Base-by-base conservation (phyloP, 345 rosid species). In the Pseudoturritis turrita region DNA sequence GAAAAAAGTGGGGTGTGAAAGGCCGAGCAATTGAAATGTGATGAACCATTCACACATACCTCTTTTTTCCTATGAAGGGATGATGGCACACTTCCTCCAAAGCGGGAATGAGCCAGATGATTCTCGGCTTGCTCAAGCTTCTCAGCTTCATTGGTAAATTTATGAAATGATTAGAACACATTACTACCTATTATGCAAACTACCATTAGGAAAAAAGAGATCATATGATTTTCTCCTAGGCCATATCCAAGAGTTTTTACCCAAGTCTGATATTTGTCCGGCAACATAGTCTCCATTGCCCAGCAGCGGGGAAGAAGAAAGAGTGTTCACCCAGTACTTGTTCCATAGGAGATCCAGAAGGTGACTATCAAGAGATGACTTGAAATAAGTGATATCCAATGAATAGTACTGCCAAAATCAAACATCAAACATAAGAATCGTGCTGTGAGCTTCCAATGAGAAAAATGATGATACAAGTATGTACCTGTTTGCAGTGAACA, bases 271-370 rank as follows among this genome's bases (percentile, higher is more conserved):
- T 73, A 90, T 87, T 79, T 92, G 98, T 57, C 98, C 97, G 0
- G 97, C 97, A 77, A 92, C 93, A 74, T 90, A 92, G 83, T 92
- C 96, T 47, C 93, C 97, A 74, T 86, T 92, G 52, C 97, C 97
- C 83, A 92, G 81, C 57, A 92, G 85, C 53, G 96, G 92, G 17
- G 98, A 92, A 75, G 96, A 92, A 28, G 98, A 92, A 53, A n/a
- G n/a, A n/a, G n/a, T n/a, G n/a, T n/a, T n/a, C n/a, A n/a, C n/a
- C n/a, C n/a, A n/a, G n/a, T n/a, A n/a, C n/a, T n/a, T n/a, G n/a
- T n/a, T n/a, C n/a, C n/a, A n/a, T n/a, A n/a, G n/a, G n/a, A n/a
- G n/a, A 81, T 90, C 98, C 89, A 92, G 76, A 68, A 92, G 96
- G 79, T 90, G 98, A 66, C 82, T 82, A 80, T 92, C 98, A 58